Conservation (phyloP, 148 eudicot species). For the Euryodendron excelsum region DNA sequence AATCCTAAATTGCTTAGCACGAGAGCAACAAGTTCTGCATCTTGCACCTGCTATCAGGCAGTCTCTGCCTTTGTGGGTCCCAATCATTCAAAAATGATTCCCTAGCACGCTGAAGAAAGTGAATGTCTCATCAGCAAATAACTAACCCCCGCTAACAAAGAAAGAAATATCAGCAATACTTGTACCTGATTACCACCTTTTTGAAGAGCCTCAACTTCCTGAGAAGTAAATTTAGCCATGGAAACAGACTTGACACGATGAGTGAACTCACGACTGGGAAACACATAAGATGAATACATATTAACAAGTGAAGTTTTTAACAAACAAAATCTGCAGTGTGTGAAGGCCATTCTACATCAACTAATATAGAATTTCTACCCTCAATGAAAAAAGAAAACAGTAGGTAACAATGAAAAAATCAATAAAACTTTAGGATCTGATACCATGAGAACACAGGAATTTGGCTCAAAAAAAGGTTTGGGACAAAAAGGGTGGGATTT, state of each 20-base stretch:
- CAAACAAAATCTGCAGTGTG: conserved; percentile 6
- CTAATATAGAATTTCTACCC: background rate
- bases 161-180: background rate
- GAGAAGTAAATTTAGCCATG: conserved; percentile 87
- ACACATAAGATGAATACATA: background rate
- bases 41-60: conserved; percentile 70
- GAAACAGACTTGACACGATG: conserved; percentile 99
- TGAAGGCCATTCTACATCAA: background rate
- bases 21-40: conserved; percentile 8
- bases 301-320: background rate
- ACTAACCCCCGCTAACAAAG: conserved; percentile 2
- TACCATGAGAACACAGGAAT: no score
- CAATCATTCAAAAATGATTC: conserved; percentile 72
- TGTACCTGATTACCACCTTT: conserved; percentile 96
- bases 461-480: background rate
- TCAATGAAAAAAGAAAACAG: background rate
- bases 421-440: background rate
- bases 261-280: conserved; percentile 88
- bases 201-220: conserved; percentile 95
- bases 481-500: background rate
- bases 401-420: background rate
- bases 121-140: conserved; percentile 20
- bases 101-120: conserved; percentile 69
- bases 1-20: conserved; percentile 5
- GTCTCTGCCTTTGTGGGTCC: conserved; percentile 69